Base-by-base conservation (phyloP, 208 protist genomes). In the Wallacemonas sp. region DNA sequence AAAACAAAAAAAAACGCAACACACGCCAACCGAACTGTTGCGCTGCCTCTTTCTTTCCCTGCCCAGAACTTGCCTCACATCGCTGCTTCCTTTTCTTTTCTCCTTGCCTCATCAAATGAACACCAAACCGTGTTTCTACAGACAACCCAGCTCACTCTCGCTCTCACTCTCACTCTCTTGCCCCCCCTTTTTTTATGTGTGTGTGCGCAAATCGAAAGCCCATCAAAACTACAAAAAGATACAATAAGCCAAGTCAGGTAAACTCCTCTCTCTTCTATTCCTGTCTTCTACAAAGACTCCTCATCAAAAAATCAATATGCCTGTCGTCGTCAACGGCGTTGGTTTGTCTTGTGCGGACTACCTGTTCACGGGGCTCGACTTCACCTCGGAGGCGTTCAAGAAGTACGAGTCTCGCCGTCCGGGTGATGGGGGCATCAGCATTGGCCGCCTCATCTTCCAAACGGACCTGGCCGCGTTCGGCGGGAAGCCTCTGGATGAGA, bases 331-430 rank as follows among this genome's bases (percentile, higher is more conserved):
- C 38, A 48, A 61, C 61, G 46, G 64, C 52, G 57, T 72, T 39
- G 48, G 57, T 45, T 50, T 68, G 48, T 72, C 55, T 22, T 54
- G 64, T 33, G 61, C 61, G 14, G 75, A 76, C 32, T 73, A 73
- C 66, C 48, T 76, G 0, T 81, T 70, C 61, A 76, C 65, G 1
- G 61, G 66, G 25, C 54, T 76, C 20, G 75, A 81, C 61, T 76
- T 74, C 62, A 71, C 41, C 50, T 72, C 68, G 14, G 3, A 1
- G 10, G 44, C 39, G 16, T 75, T 80, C 38, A 70, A 73, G 32
- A 65, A 50, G 31, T 66, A 70, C 44, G n/a, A 65, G 44, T 72
- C 63, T 1, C 54, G 59, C 33, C 32, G 48, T n/a, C 41, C 39
- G 3, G 57, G 65, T 39, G 66, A 68, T 66, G 70, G 66, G 28